A percentile compares a stretch with the other conserved stretches of the same genome.
phyloP scores from a whole-genome alignment of 2,329 filamentous ascomycete genomes.

The Penicillium hordei region DNA sequence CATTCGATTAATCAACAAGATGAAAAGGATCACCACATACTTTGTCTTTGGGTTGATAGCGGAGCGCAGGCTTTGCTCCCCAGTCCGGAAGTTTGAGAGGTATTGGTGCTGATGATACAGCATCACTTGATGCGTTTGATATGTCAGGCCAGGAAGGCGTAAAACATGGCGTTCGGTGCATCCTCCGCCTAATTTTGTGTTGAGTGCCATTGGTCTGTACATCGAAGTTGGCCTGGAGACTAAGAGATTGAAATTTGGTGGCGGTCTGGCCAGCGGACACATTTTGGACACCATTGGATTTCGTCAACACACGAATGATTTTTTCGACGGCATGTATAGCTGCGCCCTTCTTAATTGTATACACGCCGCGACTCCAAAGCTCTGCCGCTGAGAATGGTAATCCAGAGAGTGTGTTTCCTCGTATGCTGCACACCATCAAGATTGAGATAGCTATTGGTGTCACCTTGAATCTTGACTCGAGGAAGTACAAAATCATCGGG shows the following conservation, averaged over 20 bases:
- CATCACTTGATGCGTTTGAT: conserved; percentile 17
- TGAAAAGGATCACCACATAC: conserved; percentile 35
- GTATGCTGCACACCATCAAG: conserved; percentile 12
- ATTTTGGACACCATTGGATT: conserved; percentile 38
- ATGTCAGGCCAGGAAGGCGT: conserved; percentile 13
- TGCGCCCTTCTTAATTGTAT: conserved; percentile 10
- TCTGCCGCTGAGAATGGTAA: conserved; percentile 46
- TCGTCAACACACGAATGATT: conserved; percentile 25
- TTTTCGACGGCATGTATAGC: conserved; percentile 18
- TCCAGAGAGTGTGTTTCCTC: conserved; percentile 10
- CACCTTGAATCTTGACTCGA: conserved; percentile 38
- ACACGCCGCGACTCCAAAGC: conserved; percentile 32
- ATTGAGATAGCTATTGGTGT: conserved; percentile 19
- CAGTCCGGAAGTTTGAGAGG: conserved; percentile 47
- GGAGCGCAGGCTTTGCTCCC: conserved; percentile 33
- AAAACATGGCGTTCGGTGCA: background rate
- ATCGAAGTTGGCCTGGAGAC: conserved; percentile 34
- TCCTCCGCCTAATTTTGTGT: conserved; percentile 26
- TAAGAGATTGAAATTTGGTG: conserved; percentile 29
- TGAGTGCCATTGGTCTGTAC: conserved; percentile 32
- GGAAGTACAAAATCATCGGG: conserved; percentile 48
- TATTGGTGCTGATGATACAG: conserved; percentile 30
- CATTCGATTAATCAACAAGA: conserved; percentile 43
- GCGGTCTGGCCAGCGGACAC: conserved; percentile 33
- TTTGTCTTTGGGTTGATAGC: conserved; percentile 33